Evolutionary conservation across 1,139 yeast species (phyloP).

Genomic region (Kodamaea ohmeri): DNA sequence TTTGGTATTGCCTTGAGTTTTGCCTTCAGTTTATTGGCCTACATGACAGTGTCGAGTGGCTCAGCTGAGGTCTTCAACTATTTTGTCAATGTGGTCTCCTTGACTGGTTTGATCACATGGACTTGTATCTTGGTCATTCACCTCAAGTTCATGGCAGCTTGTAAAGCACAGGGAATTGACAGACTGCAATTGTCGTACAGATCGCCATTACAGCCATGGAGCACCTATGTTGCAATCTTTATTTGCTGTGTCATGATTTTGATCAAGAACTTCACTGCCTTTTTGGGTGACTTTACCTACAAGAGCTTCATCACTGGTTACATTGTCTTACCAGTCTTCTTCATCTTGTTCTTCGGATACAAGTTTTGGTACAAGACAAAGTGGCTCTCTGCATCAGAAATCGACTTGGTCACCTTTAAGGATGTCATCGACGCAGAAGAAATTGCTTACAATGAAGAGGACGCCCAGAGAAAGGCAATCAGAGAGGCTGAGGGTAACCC

Average conservation of each 20-base stretch:
- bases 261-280: conserved; percentile 72
- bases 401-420: conserved; percentile 61
- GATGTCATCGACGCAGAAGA: conserved; percentile 71
- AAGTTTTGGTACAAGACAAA: conserved; percentile 54
- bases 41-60: conserved; percentile 25
- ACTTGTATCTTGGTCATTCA: conserved; percentile 45
- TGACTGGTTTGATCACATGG: conserved; percentile 32
- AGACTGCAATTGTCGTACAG: conserved; percentile 51
- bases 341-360: conserved; percentile 56
- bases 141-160: conserved; percentile 60
- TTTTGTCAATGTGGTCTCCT: conserved; percentile 28
- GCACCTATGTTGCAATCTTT: conserved; percentile 55
- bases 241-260: conserved; percentile 56
- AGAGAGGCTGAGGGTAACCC: conserved; percentile 48
- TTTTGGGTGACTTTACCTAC: conserved; percentile 57
- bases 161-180: conserved; percentile 58
- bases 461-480: conserved; percentile 39
- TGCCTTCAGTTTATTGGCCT: conserved; percentile 30
- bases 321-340: conserved; percentile 68
- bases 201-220: conserved; percentile 69
- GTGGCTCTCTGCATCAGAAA: conserved; percentile 52
- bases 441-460: conserved; percentile 47
- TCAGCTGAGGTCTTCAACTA: conserved; percentile 25
- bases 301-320: conserved; percentile 72
- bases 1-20: conserved; percentile 37